Percentiles rank a stretch among this genome's conserved stretches.
phyloP scores from a whole-genome alignment of 441 rosid genomes.

The Lepidium campestre region DNA sequence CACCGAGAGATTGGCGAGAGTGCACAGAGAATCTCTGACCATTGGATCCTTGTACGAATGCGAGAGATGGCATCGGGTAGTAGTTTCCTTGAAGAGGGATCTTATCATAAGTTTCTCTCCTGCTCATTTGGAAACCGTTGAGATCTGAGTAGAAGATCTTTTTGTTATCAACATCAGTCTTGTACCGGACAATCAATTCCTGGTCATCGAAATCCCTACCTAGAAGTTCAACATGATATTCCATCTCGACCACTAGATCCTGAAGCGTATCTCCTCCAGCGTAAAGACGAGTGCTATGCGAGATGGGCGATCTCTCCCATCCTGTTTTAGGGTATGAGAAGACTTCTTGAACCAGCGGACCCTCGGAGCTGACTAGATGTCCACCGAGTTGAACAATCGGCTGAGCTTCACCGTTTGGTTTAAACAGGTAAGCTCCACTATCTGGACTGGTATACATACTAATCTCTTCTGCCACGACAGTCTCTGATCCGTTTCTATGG shows the following conservation, averaged over 20 bases:
- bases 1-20: slow-evolving; percentile 85
- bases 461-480: slow-evolving; percentile 64
- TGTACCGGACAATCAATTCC: slow-evolving; percentile 85
- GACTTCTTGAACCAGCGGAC: slow-evolving; percentile 74
- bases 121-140: slow-evolving; percentile 97
- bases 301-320: slow-evolving; percentile 64
- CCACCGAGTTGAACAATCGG: slow-evolving; percentile 62
- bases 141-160: slow-evolving; percentile 80
- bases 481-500: slow-evolving; percentile 42
- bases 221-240: slow-evolving; percentile 89
- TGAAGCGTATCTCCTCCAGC: slow-evolving; percentile 54
- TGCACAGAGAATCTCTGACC: slow-evolving; percentile 83
- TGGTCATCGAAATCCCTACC: slow-evolving; percentile 60
- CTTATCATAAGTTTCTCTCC: slow-evolving; percentile 91
- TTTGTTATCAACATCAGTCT: slow-evolving; percentile 62
- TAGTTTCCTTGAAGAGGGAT: slow-evolving; percentile 96
- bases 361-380: slow-evolving; percentile 59
- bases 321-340: slow-evolving; percentile 70
- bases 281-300: slow-evolving; percentile 74
- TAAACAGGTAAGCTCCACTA: slow-evolving; percentile 93
- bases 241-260: slow-evolving; percentile 68
- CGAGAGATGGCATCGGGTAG: slow-evolving; percentile 95
- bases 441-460: slow-evolving; percentile 68
- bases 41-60: slow-evolving; percentile 80
- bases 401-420: slow-evolving; percentile 70